Evolutionary conservation across 768 basidiomycete genomes (phyloP), one percentile per base, ranked within the genome.

Genomic region (Neoboletus subvelutipes): DNA sequence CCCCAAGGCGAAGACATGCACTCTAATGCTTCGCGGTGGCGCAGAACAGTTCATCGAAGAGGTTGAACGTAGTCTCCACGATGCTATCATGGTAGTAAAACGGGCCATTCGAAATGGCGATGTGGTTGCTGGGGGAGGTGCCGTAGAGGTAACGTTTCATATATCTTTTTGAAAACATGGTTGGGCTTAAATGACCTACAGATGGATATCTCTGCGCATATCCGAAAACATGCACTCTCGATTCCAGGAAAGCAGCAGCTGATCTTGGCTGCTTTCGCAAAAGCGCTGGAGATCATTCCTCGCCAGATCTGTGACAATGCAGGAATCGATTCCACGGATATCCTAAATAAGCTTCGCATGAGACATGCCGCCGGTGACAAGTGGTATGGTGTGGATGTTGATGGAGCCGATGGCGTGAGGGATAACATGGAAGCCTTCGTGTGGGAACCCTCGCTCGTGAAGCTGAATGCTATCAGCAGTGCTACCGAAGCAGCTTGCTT

Each of bases 21-120:
- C 97, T 17, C 76, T 99, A 8, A 73, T 99, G 24, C 85, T 99
- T 57, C 83, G 97, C 51, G 97, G 97, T 56, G 97, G 97, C 29
- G 97, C 97, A 0, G 95, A 98, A 67, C 97, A 99, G 71, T 98
- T 99, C 74, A 98, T 98, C 59, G 94, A 94, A 69, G 97, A 98
- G 73, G 95, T 98, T 9, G 96, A 98, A 73, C 79, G 97, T 55
- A 94, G 92, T 83, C 75, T 99, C 63, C 96, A 99, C 68, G 97
- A 99, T 69, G 95, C 96, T 2, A 93, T 98, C 66, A 98, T 98
- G 95, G 95, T 99, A n/a, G 97, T 99, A 43, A 97, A 97, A 75
- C 82, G 97, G 51, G 95, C 97, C 5, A 87, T 99, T 64, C 88
- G 88, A 69, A 98, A 94, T 69, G 94, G 92, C 41, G 91, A 96